Conservation (phyloP, 345 rosid genomes). For the Brassica cretica region DNA sequence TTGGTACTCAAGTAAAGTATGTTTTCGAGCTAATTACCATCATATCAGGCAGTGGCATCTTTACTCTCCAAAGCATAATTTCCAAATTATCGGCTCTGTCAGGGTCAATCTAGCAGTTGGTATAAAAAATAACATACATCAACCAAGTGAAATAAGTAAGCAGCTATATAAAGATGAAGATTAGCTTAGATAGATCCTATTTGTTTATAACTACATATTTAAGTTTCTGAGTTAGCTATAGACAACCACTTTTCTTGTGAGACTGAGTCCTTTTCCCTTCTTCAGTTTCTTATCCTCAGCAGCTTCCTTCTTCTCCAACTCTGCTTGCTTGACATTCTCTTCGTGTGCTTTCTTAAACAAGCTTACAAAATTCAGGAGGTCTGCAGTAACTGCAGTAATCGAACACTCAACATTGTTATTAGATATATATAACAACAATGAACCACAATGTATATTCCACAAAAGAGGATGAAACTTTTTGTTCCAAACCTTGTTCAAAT, state of each 20-base stretch:
- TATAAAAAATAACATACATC: neutral
- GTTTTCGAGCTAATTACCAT: conserved; percentile 63
- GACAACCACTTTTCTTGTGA: neutral
- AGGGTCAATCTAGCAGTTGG: conserved; percentile 68
- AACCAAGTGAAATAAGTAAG: neutral
- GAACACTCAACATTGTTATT: neutral
- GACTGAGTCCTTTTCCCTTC: neutral
- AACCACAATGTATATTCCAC: neutral
- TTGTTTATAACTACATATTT: too few species aligned
- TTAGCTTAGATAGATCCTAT: neutral
- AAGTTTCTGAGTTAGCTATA: too few species aligned
- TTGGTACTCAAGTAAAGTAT: neutral
- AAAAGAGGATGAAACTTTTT: conserved; percentile 1
- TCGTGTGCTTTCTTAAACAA: neutral
- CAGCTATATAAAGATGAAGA: neutral
- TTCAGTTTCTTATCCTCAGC: neutral
- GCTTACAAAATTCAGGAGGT: conserved; percentile 28
- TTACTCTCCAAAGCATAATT: conserved; percentile 96
- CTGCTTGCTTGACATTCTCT: neutral
- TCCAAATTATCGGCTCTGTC: conserved; percentile 95
- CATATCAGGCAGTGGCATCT: conserved; percentile 94
- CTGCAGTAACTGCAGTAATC: conserved; percentile 64
- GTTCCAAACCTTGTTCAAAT: conserved; percentile 88
- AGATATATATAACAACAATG: neutral
- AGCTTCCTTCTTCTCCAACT: neutral